A percentile compares a stretch with the other conserved stretches of the same genome.
Evolutionary conservation across 768 basidiomycete species (phyloP).

Genomic region (Lactarius sp.): DNA sequence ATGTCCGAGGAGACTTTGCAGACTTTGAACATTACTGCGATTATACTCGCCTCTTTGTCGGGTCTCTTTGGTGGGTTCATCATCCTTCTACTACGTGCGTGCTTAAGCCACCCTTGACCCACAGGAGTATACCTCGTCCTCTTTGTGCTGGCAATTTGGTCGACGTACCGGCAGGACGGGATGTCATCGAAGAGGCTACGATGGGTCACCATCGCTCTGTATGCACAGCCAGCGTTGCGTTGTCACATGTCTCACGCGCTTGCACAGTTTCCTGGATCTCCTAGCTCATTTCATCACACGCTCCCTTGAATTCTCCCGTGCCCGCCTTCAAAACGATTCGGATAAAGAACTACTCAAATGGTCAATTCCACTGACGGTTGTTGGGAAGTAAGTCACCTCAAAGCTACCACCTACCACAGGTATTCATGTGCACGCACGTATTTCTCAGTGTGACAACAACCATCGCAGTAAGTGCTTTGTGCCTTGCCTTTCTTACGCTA

Average conservation of each 20-base stretch:
- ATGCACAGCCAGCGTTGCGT: background rate
- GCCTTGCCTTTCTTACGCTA: background rate
- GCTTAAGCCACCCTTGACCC: background rate
- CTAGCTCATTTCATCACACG: slow-evolving; percentile 27
- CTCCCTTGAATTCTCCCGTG: slow-evolving; percentile 25
- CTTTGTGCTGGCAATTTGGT: slow-evolving; percentile 28
- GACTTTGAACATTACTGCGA: slow-evolving; percentile 20
- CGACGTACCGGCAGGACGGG: slow-evolving; percentile 15
- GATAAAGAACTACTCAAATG: slow-evolving; percentile 23
- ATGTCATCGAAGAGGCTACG: slow-evolving; percentile 19
- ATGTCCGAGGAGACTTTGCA: slow-evolving; percentile 18
- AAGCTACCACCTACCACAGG: too few species aligned
- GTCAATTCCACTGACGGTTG: slow-evolving; percentile 22
- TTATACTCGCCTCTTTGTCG: slow-evolving; percentile 21
- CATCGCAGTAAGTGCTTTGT: background rate
- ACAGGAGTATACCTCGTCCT: slow-evolving; percentile 28
- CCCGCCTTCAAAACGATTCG: slow-evolving; percentile 20
- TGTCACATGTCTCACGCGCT: slow-evolving; percentile 27
- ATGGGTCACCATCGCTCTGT: slow-evolving; percentile 27
- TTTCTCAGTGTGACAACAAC: slow-evolving; percentile 14
- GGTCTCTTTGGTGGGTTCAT: slow-evolving; percentile 23
- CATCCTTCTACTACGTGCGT: background rate
- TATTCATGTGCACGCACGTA: background rate
- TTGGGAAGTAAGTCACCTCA: slow-evolving; percentile 11
- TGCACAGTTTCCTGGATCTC: slow-evolving; percentile 26